Conservation (phyloP, 1,284 basidiomycete species). For the Fomitopsis schrenkii region DNA sequence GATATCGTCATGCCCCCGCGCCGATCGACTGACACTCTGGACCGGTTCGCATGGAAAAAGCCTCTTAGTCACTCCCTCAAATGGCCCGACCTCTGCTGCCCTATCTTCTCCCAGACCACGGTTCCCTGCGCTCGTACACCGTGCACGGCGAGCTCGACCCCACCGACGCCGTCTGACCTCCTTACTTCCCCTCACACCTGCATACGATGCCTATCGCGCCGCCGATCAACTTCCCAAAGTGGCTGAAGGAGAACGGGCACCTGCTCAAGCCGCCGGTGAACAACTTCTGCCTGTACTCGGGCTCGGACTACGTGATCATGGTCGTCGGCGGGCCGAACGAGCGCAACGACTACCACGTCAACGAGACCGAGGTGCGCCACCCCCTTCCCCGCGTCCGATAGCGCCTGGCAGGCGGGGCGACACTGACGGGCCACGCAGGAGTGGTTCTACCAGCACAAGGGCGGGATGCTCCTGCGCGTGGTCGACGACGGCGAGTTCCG, state of each 20-base stretch:
- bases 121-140: background rate
- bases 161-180: background rate
- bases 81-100: background rate
- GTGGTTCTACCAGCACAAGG: conserved; percentile 96
- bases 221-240: conserved; percentile 83
- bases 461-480: conserved; percentile 83
- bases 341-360: conserved; percentile 89
- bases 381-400: background rate
- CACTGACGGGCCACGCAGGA: conserved; percentile 46
- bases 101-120: background rate
- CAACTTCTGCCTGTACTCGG: conserved; percentile 85
- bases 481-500: conserved; percentile 85
- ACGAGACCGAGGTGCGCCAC: conserved; percentile 75
- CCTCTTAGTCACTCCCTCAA: background rate
- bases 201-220: conserved; percentile 53
- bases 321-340: conserved; percentile 91
- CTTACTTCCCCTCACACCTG: background rate
- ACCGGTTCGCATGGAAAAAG: background rate
- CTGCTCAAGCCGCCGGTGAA: conserved; percentile 87
- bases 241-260: conserved; percentile 78
- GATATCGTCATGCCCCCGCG: background rate
- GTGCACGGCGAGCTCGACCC: background rate
- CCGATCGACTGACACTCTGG: background rate
- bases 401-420: background rate
- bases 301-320: conserved; percentile 87